These are phyloP conservation scores for Aristolochia contorta DNA, from an alignment of 164 flowering plant genomes.

Conservation along the genomic window DNA sequence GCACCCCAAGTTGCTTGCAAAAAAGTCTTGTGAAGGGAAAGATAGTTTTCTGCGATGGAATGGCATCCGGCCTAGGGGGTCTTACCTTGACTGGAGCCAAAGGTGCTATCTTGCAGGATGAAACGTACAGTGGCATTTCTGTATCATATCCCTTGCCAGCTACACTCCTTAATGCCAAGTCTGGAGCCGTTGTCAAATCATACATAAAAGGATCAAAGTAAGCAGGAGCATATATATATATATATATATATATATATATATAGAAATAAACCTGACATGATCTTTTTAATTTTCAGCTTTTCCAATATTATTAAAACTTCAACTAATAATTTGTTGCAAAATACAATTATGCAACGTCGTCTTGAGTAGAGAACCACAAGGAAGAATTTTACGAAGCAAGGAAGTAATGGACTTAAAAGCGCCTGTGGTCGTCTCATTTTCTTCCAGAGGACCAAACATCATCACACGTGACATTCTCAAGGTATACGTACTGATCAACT, in stretches of 20 bases:
- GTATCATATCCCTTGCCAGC: neutral
- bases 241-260: neutral
- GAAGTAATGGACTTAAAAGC: neutral
- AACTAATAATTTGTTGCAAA: no score
- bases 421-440: constrained; percentile 23
- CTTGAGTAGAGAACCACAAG: constrained; percentile 8
- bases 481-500: constrained; percentile 6
- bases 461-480: constrained; percentile 20
- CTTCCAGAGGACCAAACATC: constrained; percentile 29
- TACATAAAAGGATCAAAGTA: neutral
- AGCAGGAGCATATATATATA: neutral
- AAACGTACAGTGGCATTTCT: neutral
- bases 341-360: no score
- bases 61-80: neutral
- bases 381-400: constrained; percentile 4
- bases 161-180: neutral
- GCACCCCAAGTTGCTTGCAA: neutral
- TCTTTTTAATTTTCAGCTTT: neutral
- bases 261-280: neutral
- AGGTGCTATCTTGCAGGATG: neutral
- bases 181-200: neutral
- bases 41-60: neutral
- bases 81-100: neutral
- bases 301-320: no score
- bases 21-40: constrained; percentile 2